Evolutionary conservation across 305 asterid genomes (phyloP).

Genomic region (Fraxinus platypoda): DNA sequence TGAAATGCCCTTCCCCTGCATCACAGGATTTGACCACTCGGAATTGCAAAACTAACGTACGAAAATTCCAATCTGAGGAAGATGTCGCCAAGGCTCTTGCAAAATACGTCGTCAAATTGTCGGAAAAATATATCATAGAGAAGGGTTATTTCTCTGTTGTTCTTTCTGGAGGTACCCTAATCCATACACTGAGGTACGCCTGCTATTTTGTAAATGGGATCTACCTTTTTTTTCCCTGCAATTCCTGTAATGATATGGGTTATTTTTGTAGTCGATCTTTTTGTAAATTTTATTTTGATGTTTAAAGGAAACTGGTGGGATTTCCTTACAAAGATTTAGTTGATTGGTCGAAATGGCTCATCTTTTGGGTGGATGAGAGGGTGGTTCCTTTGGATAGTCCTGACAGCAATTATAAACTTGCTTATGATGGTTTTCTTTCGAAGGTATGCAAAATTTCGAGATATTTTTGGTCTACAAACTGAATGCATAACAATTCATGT

Average conservation of each 20-base stretch:
- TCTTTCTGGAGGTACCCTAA: slow-evolving; percentile 66
- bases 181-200: slow-evolving; percentile 63
- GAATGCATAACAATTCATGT: neutral
- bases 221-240: neutral
- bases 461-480: neutral
- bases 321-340: slow-evolving; percentile 54
- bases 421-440: slow-evolving; percentile 57
- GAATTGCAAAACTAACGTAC: slow-evolving; percentile 31
- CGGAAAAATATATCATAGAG: slow-evolving; percentile 40
- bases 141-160: slow-evolving; percentile 81
- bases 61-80: slow-evolving; percentile 57
- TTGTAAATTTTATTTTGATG: neutral
- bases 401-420: slow-evolving; percentile 72
- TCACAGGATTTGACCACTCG: slow-evolving; percentile 5
- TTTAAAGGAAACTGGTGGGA: slow-evolving; percentile 53
- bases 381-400: slow-evolving; percentile 61
- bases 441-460: slow-evolving; percentile 39
- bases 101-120: slow-evolving; percentile 64
- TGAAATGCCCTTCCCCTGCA: neutral
- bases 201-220: neutral
- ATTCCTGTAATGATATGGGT: neutral
- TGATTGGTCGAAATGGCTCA: slow-evolving; percentile 82
- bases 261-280: neutral
- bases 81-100: slow-evolving; percentile 73
- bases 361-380: slow-evolving; percentile 88